Conservation (phyloP, 2,329 filamentous ascomycete genomes). For the Fusarium penzigii region DNA sequence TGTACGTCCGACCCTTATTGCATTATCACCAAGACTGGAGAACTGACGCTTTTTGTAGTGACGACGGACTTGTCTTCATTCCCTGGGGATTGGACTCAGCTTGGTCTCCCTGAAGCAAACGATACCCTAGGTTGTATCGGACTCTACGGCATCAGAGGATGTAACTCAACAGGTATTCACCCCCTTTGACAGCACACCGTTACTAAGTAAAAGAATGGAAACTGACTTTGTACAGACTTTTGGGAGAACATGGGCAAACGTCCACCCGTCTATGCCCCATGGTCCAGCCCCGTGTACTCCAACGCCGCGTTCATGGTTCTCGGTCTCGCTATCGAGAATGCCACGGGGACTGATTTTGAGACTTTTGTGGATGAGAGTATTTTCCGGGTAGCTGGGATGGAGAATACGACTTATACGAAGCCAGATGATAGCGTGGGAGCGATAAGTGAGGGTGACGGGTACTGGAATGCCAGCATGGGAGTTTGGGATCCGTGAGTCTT, state of each 20-base stretch:
- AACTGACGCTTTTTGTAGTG: background rate
- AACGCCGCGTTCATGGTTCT: constrained; percentile 3
- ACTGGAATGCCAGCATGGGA: constrained; percentile 4
- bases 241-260: constrained; percentile 13
- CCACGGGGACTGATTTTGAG: background rate
- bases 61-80: constrained; percentile 7
- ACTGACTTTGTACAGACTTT: background rate
- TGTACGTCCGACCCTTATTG: background rate
- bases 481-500: constrained; percentile 5
- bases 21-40: background rate
- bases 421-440: constrained; percentile 8
- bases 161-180: background rate
- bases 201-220: background rate
- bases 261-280: background rate
- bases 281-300: constrained; percentile 3
- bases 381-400: constrained; percentile 8
- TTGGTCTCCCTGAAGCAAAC: background rate
- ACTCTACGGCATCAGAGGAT: background rate
- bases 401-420: constrained; percentile 6
- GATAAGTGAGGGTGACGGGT: constrained; percentile 1
- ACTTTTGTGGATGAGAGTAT: constrained; percentile 6
- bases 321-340: constrained; percentile 4
- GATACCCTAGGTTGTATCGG: constrained; percentile 1
- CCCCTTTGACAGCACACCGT: no score
- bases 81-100: constrained; percentile 1